Evolutionary conservation across 441 rosid species (phyloP).

Genomic region (Flueggea neowawraea): DNA sequence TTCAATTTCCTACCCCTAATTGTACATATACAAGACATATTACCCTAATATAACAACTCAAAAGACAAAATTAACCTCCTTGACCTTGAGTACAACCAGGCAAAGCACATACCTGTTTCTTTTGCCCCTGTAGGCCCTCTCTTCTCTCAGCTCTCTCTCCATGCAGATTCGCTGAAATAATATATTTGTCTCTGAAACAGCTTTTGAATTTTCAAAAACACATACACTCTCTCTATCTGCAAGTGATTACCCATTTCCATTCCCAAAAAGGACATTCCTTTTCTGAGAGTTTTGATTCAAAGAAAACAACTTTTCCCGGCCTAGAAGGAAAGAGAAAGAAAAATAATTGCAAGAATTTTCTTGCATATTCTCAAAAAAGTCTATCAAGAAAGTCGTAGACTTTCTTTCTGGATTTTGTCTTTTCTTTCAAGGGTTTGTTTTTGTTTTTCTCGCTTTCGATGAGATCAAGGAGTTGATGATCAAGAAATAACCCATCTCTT

Average conservation of each 20-base stretch:
- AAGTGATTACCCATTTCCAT: conserved; percentile 9
- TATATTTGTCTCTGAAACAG: conserved; percentile 27
- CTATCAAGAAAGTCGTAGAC: too few relatives aligned
- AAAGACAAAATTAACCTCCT: too few relatives aligned
- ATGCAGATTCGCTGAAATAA: conserved; percentile 12
- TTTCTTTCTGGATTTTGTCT: conserved; percentile 32
- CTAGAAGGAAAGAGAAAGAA: not conserved
- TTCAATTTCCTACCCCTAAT: too few relatives aligned
- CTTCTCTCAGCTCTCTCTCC: conserved; percentile 15
- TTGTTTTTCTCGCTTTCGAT: conserved; percentile 10
- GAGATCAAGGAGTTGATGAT: conserved; percentile 14
- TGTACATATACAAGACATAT: too few relatives aligned
- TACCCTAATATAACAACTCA: too few relatives aligned
- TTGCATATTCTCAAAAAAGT: conserved; percentile 17
- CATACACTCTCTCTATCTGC: conserved; percentile 10
- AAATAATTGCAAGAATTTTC: conserved; percentile 7
- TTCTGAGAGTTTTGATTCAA: conserved; percentile 10
- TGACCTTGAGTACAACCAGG: too few relatives aligned
- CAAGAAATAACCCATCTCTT: conserved; percentile 1
- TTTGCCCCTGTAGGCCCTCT: conserved; percentile 7
- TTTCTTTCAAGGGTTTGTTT: conserved; percentile 15
- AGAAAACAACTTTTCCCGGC: not conserved
- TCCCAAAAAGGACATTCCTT: conserved; percentile 1
- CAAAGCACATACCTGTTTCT: not conserved
- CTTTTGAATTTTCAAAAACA: conserved; percentile 27